A percentile compares a stretch with the other conserved stretches of the same genome.
phyloP scores from a whole-genome alignment of 441 rosid genomes.

The Gossypium davidsonii region DNA sequence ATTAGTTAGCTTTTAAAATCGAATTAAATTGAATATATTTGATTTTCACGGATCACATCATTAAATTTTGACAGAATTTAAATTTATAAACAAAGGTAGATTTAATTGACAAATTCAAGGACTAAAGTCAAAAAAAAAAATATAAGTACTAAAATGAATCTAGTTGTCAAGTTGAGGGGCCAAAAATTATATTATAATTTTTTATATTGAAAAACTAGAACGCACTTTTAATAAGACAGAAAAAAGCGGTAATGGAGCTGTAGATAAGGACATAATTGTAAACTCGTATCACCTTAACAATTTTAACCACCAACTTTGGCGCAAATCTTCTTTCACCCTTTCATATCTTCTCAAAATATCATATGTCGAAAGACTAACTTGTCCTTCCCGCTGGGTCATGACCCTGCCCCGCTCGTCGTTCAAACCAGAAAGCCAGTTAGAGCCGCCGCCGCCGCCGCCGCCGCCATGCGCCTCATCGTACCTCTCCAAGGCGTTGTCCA shows the following conservation, averaged over 20 bases:
- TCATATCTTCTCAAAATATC: neutral
- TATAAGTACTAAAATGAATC: too few species aligned
- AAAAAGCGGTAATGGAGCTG: neutral
- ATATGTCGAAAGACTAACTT: neutral
- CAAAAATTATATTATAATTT: too few species aligned
- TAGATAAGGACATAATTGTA: neutral
- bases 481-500: constrained; percentile 74
- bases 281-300: neutral
- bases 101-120: too few species aligned
- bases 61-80: too few species aligned
- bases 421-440: neutral
- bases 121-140: too few species aligned
- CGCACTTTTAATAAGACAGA: neutral
- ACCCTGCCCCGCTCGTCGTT: constrained; percentile 13
- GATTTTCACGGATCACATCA: too few species aligned
- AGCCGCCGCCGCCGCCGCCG: constrained; percentile 16
- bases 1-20: too few species aligned
- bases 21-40: too few species aligned
- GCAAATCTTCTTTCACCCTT: constrained; percentile 2
- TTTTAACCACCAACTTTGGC: neutral
- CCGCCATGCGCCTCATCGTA: constrained; percentile 60
- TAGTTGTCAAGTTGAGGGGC: too few species aligned
- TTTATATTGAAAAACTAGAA: too few species aligned
- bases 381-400: constrained; percentile 9
- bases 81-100: too few species aligned